phyloP scores from a whole-genome alignment of 202 grass and related monocot species.

The Schoenoplectus tabernaemontani region DNA sequence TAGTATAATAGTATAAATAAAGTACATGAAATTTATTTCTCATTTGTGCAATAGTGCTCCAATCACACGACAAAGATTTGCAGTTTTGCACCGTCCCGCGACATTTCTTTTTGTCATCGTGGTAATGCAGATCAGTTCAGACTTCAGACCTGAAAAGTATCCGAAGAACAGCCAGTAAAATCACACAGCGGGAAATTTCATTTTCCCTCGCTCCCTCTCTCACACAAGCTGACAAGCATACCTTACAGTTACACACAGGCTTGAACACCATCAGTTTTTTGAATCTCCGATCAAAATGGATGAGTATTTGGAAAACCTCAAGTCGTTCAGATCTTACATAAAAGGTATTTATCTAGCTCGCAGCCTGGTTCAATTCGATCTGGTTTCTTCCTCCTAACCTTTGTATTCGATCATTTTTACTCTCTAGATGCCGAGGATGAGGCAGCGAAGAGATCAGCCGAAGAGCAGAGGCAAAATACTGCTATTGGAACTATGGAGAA shows the following conservation, averaged over 20 bases:
- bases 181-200: neutral
- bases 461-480: constrained; percentile 76
- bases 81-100: too few relatives aligned
- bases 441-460: constrained; percentile 55
- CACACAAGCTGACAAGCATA: neutral
- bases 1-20: too few relatives aligned
- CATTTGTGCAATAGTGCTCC: too few relatives aligned
- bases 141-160: neutral
- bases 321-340: constrained; percentile 63
- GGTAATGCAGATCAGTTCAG: too few relatives aligned
- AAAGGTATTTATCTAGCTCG: constrained; percentile 35
- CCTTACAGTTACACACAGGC: neutral
- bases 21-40: too few relatives aligned
- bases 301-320: constrained; percentile 77
- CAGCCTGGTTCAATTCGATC: neutral
- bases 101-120: too few relatives aligned
- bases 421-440: constrained; percentile 67
- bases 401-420: neutral
- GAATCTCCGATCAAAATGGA: constrained; percentile 40
- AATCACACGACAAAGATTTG: too few relatives aligned
- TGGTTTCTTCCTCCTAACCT: neutral
- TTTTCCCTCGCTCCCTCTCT: neutral
- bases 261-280: neutral
- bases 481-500: constrained; percentile 41
- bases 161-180: too few relatives aligned